Evolutionary conservation across 352 stramenopile genomes (phyloP).

Genomic region (Discostella stelligera): DNA sequence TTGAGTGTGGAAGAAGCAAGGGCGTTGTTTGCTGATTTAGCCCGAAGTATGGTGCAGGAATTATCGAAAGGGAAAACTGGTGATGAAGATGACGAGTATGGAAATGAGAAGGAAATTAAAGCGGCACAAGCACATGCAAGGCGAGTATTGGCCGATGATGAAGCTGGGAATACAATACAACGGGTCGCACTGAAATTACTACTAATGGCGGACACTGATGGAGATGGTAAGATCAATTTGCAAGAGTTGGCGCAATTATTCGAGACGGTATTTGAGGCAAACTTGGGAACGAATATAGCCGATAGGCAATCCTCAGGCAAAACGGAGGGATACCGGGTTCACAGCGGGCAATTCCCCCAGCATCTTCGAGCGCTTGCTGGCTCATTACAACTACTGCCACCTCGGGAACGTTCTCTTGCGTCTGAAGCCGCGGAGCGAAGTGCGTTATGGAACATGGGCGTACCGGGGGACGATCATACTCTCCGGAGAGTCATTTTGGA

Average conservation of each 20-base stretch:
- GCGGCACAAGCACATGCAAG: slow-evolving; percentile 48
- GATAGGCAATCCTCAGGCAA: background rate
- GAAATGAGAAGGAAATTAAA: slow-evolving; percentile 20
- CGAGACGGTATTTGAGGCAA: slow-evolving; percentile 57
- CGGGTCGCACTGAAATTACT: slow-evolving; percentile 57
- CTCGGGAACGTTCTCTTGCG: slow-evolving; percentile 28
- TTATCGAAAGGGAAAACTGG: slow-evolving; percentile 18
- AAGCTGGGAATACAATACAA: slow-evolving; percentile 58
- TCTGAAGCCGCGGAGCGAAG: slow-evolving; percentile 37
- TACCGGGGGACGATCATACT: slow-evolving; percentile 66
- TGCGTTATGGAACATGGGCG: slow-evolving; percentile 49
- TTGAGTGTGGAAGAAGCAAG: slow-evolving; percentile 52
- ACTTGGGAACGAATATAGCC: slow-evolving; percentile 13
- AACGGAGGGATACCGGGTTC: background rate
- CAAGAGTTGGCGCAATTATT: slow-evolving; percentile 63
- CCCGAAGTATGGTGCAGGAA: slow-evolving; percentile 55
- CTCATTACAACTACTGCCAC: slow-evolving; percentile 60
- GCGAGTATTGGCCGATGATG: slow-evolving; percentile 54
- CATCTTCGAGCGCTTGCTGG: slow-evolving; percentile 57
- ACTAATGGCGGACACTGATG: slow-evolving; percentile 50
- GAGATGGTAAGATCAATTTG: slow-evolving; percentile 54
- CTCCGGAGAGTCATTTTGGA: slow-evolving; percentile 48
- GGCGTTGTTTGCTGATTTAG: slow-evolving; percentile 55
- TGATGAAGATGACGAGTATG: background rate
- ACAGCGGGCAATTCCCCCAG: slow-evolving; percentile 51